Conservation (phyloP, 2,329 filamentous ascomycete genomes). For the Spiromastix sp. region DNA sequence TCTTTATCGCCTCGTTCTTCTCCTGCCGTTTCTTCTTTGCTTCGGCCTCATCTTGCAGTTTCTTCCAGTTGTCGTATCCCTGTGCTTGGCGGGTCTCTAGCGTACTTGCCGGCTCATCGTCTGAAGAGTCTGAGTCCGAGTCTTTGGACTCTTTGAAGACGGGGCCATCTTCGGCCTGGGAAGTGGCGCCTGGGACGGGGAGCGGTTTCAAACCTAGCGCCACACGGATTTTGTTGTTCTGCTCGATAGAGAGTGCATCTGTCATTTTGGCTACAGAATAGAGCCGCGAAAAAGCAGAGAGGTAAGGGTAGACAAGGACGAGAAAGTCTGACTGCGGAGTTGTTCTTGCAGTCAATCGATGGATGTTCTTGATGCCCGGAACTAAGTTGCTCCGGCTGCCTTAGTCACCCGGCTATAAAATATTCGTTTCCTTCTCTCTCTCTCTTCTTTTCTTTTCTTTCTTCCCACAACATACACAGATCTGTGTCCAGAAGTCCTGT, state of each 20-base stretch:
- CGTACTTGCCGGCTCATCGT: conserved; percentile 66
- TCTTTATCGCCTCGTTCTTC: conserved; percentile 72
- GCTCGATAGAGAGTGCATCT: conserved; percentile 65
- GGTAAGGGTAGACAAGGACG: conserved; percentile 1
- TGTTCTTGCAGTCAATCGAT: too few species aligned
- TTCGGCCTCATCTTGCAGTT: conserved; percentile 55
- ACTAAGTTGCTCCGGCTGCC: too few species aligned
- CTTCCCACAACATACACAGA: conserved; percentile 47
- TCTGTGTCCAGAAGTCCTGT: conserved; percentile 80
- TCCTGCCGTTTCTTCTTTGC: conserved; percentile 71
- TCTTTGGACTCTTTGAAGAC: conserved; percentile 45
- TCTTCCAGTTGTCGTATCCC: conserved; percentile 42
- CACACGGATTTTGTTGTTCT: conserved; percentile 84
- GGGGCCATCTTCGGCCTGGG: conserved; percentile 34
- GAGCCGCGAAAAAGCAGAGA: too few species aligned
- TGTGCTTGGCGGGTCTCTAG: conserved; percentile 54
- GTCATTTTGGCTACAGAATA: too few species aligned
- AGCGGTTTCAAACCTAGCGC: conserved; percentile 85
- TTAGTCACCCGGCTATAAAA: too few species aligned
- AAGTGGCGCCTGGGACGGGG: conserved; percentile 60
- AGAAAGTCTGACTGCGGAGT: too few species aligned
- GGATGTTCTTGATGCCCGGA: too few species aligned
- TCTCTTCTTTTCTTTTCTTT: conserved; percentile 28
- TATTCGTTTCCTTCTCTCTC: too few species aligned
- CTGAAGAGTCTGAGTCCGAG: conserved; percentile 30